A percentile compares a stretch with the other conserved stretches of the same genome.
phyloP scores from a whole-genome alignment of 768 basidiomycete species.

The Tricholoma bakamatsutake region DNA sequence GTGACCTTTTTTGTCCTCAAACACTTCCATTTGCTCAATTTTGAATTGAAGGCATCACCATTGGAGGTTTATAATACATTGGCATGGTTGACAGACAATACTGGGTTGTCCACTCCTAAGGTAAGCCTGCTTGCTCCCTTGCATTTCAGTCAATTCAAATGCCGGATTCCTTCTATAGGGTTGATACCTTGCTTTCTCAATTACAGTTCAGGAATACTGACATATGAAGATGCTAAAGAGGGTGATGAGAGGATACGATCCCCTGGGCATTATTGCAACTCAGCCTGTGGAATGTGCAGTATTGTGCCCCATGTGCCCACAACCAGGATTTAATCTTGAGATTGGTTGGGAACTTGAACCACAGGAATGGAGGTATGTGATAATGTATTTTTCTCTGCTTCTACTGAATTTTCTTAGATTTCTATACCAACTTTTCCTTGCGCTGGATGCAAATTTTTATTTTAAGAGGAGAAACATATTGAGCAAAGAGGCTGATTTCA shows the following conservation, averaged over 20 bases:
- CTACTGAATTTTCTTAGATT: too few species aligned
- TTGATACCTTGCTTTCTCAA: conserved; percentile 13
- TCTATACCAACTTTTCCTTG: too few species aligned
- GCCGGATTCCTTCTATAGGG: conserved; percentile 1
- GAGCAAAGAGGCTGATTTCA: not conserved
- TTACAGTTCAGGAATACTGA: conserved; percentile 13
- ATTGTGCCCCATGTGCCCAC: conserved; percentile 19
- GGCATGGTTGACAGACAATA: conserved; percentile 8
- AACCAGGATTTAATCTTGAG: too few species aligned
- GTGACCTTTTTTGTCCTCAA: conserved; percentile 16
- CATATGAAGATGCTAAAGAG: conserved; percentile 21
- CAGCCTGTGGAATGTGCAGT: conserved; percentile 15
- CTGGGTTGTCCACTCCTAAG: not conserved
- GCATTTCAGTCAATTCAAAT: not conserved
- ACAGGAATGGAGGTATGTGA: too few species aligned
- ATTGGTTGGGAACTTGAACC: too few species aligned
- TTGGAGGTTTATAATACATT: conserved; percentile 15
- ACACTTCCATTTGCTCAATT: conserved; percentile 15
- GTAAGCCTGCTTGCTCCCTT: not conserved
- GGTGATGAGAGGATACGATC: conserved; percentile 16
- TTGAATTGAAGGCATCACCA: conserved; percentile 14
- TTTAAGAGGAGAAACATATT: conserved; percentile 7
- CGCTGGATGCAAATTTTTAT: too few species aligned
- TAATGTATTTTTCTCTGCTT: too few species aligned
- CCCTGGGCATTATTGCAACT: conserved; percentile 11